A percentile compares a stretch with the other conserved stretches of the same genome.
Conservation (phyloP, 345 rosid species). For the Clausena lansium region DNA sequence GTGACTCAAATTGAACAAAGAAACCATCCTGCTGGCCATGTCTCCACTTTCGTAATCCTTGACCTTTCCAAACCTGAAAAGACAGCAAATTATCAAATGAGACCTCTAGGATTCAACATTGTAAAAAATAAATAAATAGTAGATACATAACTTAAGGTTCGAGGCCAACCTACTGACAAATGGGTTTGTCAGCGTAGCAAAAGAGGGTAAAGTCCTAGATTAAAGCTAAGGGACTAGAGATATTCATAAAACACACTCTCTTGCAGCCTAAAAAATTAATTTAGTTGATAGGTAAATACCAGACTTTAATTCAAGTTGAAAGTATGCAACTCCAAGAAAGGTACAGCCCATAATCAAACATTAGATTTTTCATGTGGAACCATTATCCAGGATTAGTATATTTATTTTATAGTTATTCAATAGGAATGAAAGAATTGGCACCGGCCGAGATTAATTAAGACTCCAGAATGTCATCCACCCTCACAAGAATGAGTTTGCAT, state of each 20-base stretch:
- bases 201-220: not conserved
- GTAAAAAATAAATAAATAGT: too few species aligned
- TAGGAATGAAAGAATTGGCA: not conserved
- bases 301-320: not conserved
- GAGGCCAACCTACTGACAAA: not conserved
- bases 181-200: not conserved
- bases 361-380: not conserved
- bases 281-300: not conserved
- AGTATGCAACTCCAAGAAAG: too few species aligned
- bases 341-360: not conserved
- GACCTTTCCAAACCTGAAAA: conserved; percentile 92
- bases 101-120: not conserved
- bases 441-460: not conserved
- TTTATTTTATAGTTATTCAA: not conserved
- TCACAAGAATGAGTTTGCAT: not conserved
- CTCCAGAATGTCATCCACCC: not conserved
- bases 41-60: conserved; percentile 98
- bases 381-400: not conserved
- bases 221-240: not conserved
- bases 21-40: conserved; percentile 89
- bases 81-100: conserved; percentile 5
- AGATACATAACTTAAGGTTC: not conserved
- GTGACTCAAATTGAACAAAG: conserved; percentile 88
- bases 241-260: not conserved
- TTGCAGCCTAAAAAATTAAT: not conserved